Evolutionary conservation across 805 yeast species (phyloP).

Genomic region (Blastobotrys muscicola): DNA sequence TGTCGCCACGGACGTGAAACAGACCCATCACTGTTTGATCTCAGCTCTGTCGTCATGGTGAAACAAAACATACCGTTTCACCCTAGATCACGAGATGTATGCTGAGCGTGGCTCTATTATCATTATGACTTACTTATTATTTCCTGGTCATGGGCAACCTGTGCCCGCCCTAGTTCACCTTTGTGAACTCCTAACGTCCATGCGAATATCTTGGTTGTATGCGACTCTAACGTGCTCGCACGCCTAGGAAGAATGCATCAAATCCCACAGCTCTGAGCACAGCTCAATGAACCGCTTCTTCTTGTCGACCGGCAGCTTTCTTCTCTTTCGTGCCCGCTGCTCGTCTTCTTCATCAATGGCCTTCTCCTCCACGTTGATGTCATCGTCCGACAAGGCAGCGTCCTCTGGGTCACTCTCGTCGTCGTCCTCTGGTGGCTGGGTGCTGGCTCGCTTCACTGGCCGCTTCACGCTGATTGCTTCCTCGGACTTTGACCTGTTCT

Average conservation of each 20-base stretch:
- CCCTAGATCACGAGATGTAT: too few species aligned
- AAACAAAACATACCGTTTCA: too few species aligned
- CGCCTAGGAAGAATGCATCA: constrained; percentile 13
- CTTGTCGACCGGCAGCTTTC: constrained; percentile 3
- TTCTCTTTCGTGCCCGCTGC: background rate
- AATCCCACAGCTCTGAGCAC: constrained; percentile 27
- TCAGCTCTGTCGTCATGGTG: too few species aligned
- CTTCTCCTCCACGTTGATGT: constrained; percentile 11
- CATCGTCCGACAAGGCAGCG: constrained; percentile 17
- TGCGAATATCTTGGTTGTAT: too few species aligned
- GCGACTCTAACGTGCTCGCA: too few species aligned
- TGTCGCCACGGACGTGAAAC: too few species aligned
- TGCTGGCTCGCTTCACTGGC: background rate
- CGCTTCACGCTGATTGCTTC: constrained; percentile 10
- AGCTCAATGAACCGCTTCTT: constrained; percentile 22
- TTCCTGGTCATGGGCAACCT: too few species aligned
- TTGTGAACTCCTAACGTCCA: too few species aligned
- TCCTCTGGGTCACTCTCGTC: constrained; percentile 18
- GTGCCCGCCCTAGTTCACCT: too few species aligned
- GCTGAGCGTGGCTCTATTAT: too few species aligned
- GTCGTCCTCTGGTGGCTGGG: constrained; percentile 6
- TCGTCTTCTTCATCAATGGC: constrained; percentile 15
- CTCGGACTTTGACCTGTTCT: constrained; percentile 8
- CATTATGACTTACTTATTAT: too few species aligned
- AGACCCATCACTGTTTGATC: too few species aligned